phyloP scores from a whole-genome alignment of 2,329 filamentous ascomycete species.

The Fusarium buxicola region DNA sequence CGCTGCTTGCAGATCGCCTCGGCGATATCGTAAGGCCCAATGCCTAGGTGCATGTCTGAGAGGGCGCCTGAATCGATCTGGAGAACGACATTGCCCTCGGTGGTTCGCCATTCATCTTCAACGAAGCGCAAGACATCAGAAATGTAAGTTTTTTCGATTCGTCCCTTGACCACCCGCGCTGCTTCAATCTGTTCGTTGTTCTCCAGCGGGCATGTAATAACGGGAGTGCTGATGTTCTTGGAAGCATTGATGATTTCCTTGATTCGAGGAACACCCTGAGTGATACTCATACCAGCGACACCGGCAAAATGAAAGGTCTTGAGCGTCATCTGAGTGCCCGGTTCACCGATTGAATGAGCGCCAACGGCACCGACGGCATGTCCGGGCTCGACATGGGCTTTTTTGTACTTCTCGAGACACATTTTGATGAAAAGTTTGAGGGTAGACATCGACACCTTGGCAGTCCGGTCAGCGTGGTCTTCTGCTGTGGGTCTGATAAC shows the following conservation, averaged over 20 bases:
- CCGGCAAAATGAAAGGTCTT: conserved; percentile 99
- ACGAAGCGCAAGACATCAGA: conserved; percentile 83
- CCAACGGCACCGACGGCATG: conserved; percentile 97
- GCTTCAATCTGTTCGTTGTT: conserved; percentile 80
- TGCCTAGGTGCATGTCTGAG: conserved; percentile 82
- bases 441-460: conserved; percentile 83
- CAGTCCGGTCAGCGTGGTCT: conserved; percentile 74
- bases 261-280: conserved; percentile 98
- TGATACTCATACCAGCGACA: conserved; percentile 99
- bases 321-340: conserved; percentile 98
- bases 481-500: conserved; percentile 44
- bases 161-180: conserved; percentile 90
- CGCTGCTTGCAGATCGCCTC: conserved; percentile 82
- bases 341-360: conserved; percentile 97
- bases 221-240: conserved; percentile 90
- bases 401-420: conserved; percentile 90
- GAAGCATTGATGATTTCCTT: conserved; percentile 99
- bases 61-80: conserved; percentile 85
- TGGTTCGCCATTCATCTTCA: conserved; percentile 88
- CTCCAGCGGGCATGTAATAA: conserved; percentile 87
- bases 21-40: conserved; percentile 78
- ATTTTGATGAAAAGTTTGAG: conserved; percentile 81
- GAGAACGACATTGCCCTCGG: conserved; percentile 81
- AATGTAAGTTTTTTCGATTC: conserved; percentile 94
- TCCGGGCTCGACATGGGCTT: conserved; percentile 91